These are phyloP conservation scores for Xylariales sp. DNA, from an alignment of 2,329 filamentous ascomycete genomes.

Conservation along the genomic window DNA sequence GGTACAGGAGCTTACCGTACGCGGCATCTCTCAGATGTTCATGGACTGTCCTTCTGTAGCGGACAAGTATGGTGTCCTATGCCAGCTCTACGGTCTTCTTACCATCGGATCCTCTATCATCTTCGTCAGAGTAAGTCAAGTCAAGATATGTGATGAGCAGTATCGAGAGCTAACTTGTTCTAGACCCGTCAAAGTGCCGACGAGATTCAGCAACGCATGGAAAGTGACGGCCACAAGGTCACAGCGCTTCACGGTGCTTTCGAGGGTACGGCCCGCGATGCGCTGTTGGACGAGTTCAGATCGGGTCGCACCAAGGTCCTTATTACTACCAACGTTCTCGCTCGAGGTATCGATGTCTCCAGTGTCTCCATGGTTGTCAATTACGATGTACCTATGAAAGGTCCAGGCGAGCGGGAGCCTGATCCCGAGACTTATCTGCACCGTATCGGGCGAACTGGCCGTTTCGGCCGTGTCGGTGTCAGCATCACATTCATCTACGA, in stretches of 20 bases:
- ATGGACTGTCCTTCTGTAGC: constrained; percentile 82
- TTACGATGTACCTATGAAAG: constrained; percentile 80
- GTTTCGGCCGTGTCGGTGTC: constrained; percentile 94
- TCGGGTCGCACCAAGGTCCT: constrained; percentile 86
- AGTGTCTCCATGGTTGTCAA: constrained; percentile 98
- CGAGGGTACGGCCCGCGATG: constrained; percentile 78
- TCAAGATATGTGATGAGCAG: not conserved
- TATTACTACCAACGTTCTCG: constrained; percentile 94
- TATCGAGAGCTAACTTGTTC: not conserved
- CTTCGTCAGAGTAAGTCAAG: constrained; percentile 72
- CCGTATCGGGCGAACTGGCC: constrained; percentile 92
- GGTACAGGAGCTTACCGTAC: constrained; percentile 88
- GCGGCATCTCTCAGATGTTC: constrained; percentile 96
- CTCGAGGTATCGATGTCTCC: constrained; percentile 88
- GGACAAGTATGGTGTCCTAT: constrained; percentile 82
- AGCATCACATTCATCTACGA: constrained; percentile 93
- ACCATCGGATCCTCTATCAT: constrained; percentile 97
- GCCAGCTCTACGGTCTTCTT: constrained; percentile 92
- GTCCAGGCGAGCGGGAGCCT: constrained; percentile 71
- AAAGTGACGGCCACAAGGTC: constrained; percentile 83
- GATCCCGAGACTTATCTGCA: constrained; percentile 96
- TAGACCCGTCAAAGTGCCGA: constrained; percentile 81
- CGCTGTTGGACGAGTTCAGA: constrained; percentile 81
- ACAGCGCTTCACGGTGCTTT: constrained; percentile 84
- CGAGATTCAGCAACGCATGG: constrained; percentile 82